Evolutionary conservation across 495 filamentous ascomycete genomes (phyloP).

Genomic region (Daldinia vernicosa): DNA sequence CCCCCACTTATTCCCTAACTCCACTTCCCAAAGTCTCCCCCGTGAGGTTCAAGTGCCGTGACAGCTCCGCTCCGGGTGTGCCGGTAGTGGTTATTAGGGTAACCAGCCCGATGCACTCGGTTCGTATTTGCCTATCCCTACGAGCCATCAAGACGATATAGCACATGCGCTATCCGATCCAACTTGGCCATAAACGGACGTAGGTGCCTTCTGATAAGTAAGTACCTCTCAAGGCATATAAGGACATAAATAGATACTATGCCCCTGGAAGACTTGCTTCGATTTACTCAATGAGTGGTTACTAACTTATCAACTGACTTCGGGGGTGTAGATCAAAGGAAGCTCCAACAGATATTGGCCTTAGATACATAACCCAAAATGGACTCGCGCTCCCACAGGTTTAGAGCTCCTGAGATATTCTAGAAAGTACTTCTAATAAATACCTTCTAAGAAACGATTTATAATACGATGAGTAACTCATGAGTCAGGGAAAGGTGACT

Average conservation of each 20-base stretch:
- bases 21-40: constrained; percentile 15
- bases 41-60: constrained; percentile 19
- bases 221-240: neutral
- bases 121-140: neutral
- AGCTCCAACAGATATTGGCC: too few species aligned
- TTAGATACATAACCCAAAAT: neutral
- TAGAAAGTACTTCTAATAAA: too few species aligned
- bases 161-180: neutral
- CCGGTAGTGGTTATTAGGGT: neutral
- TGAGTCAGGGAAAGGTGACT: too few species aligned
- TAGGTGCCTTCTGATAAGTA: neutral
- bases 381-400: neutral
- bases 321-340: neutral
- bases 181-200: neutral
- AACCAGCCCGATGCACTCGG: neutral
- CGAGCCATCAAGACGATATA: neutral
- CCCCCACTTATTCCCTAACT: constrained; percentile 19
- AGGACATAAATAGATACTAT: neutral
- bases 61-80: constrained; percentile 7
- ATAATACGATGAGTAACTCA: too few species aligned
- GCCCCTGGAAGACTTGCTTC: neutral
- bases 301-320: neutral
- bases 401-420: too few species aligned
- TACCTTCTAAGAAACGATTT: too few species aligned
- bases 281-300: neutral